Evolutionary conservation across 164 flowering plant genomes (phyloP), one percentile per base, ranked within the genome.

Genomic region (Cinnamomum chago): DNA sequence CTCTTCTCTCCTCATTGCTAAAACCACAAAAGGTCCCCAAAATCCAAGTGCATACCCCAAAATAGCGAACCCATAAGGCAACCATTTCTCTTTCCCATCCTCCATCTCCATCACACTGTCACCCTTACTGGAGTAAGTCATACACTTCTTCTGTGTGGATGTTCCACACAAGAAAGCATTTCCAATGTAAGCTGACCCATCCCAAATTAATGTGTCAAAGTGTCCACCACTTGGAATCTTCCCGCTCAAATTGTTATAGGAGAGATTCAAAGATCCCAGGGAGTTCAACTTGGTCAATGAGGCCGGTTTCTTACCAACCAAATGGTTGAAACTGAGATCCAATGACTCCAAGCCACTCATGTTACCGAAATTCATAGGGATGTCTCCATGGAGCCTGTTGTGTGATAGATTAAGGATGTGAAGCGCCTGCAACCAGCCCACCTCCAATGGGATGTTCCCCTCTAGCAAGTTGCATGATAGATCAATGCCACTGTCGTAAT

Each of bases 201-300:
- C 77, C 58, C 23, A 65, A 40, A 18, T 55, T 33, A 80, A 58
- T 40, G 77, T 70, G 3, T 73, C 71, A 58, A 73, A 76, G 64
- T 79, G 82, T 3, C 4, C 2, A 5, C 71, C 71, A 20, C 47
- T n/a, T 65, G 82, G 82, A 73, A 79, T 65, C 33, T 47, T 62
- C 27, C 82, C 79, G 55, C 74, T 80, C 55, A 79, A 76, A 58
- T 76, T 73, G 65, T 80, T 70, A 64, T 80, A 76, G 6, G 77
- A 80, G n/a, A 80, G 51, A 67, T 73, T 70, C 50, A 80, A 50
- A 23, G 1, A 20, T 23, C 51, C 24, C 5, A 76, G 79, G 65
- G 6, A 64, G 60, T 76, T 70, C 14, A 80, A 68, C 12, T 23
- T 52, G 47, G 81, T 33, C 68, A 75, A 27, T 52, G 75, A 11